Base-by-base conservation (phyloP, 2,329 filamentous ascomycete species). In the Colletotrichum tamarilloi region DNA sequence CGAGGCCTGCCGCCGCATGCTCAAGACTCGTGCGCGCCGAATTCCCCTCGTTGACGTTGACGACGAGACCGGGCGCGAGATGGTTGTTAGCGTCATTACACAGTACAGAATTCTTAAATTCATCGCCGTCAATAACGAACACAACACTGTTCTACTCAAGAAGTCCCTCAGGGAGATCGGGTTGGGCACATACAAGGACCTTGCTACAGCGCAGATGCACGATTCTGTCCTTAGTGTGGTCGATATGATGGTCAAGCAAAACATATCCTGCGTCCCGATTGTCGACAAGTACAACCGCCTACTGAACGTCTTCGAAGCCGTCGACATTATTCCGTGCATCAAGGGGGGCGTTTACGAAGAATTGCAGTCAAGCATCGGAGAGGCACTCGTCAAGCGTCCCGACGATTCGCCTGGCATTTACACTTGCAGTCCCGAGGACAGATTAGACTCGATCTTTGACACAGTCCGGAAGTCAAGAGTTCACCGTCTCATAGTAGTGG, bases 91-190 rank as follows among this genome's bases (percentile, higher is more conserved):
- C 78, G 97, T 99, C 74, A 94, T 99, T 72, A 99, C 97, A 0
- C 97, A 99, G 83, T 99, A 99, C 84, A 93, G 97, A 72, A 98
- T 99, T 77, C 90, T 99, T 76, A 99, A 99, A 82, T 99, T 99
- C 82, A 97, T 99, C 75, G 95, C 97, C 12, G 96, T 99, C 83
- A 99, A 99, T 83, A 91, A 90, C 77, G 90, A 92, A 79, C 92
- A 92, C 77, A 94, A 97, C 80, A 98, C 96, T 5, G 93, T 97
- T 78, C 90, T 95, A 80, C 85, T 99, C 74, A 94, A 94, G 80
- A 98, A 97, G 84, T 92, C 95, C 11, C 87, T 99, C 69, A 90
- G 91, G 74, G 95, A 98, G 75, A 90, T 98, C 68, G 91, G 91
- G 30, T 87, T 99, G 9, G 97, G 97, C 64, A 96, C 95, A 1